Base-by-base conservation (phyloP, 768 basidiomycete genomes). In the Dentipellis sp. region DNA sequence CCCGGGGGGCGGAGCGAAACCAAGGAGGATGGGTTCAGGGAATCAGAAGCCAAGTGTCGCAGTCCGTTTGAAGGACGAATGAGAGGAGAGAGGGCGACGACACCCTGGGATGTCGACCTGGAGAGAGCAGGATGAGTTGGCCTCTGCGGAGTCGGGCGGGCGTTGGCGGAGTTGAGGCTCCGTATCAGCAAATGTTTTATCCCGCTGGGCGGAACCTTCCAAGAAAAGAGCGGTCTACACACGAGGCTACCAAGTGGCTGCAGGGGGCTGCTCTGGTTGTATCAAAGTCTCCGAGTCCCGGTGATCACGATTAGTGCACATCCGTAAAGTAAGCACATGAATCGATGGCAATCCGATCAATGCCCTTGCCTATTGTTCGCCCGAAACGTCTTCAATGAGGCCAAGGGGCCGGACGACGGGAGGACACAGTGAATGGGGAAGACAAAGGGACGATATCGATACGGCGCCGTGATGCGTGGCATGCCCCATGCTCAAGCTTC, bases 1-100 rank as follows among this genome's bases (percentile, higher is more conserved):
- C 53, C 47, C 56, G 58, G 63, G 47, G 42, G 58, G 60, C 57
- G 65, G 55, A 64, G 62, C 58, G 65, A 64, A 64, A 39, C 60
- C 69, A 65, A 63, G 58, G 61, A 55, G 64, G 61, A 64, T 56
- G 53, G 45, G 55, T 29, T 29, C 29, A 29, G 29, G 29, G 29
- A 29, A 29, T 29, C 29, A 29, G 29, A 29, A 29, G 29, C 29
- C 29, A 29, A 29, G 29, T 29, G 29, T 29, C 42, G 42, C 42
- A 12, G 12, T 50, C 48, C 48, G 23, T 14, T 21, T 16, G 29
- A 23, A 23, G 48, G 22, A 50, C 21, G 16, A 45, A 50, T 21
- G 48, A 5, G 22, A 50, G 48, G 23, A 17, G 16, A 50, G 22
- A 17, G 48, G 29, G 48, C 48, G 21, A 34, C 19, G 22, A 22